Base-by-base conservation (phyloP, 2,329 filamentous ascomycete species). In the Chaetomium sp. region DNA sequence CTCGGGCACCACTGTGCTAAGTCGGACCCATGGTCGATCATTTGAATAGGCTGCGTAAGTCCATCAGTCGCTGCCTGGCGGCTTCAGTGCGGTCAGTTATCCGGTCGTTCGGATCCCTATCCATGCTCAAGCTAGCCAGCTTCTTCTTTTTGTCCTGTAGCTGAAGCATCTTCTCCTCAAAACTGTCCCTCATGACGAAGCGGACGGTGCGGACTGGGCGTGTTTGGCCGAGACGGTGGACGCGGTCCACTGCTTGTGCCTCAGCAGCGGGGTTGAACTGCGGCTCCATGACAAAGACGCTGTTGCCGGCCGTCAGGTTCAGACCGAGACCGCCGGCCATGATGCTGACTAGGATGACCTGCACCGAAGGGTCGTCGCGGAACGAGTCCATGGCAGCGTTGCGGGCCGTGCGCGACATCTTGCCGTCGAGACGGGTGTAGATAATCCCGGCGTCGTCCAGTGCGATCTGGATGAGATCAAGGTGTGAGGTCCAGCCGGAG, bases 231-330 rank as follows among this genome's bases (percentile, higher is more conserved):
- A 96, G 76, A 14, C 91, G 85, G 69, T 96, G 91, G 5, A 99
- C 89, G 35, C 94, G 89, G 69, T 97, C 94, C 6, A 97, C 81
- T 1, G 94, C 94, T 72, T 99, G 94, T 5, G 91, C 89, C 70
- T 99, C 92, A 0, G 91, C 90, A 0, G 91, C 91, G 0, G 94
- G 94, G 66, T 99, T 99, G 75, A 92, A 99, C 68, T 96, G 91
- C 5, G 94, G 94, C 69, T 99, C 94, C 92, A 99, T 97, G 65
- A 97, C 88, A 69, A 94, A 97, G 11, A 95, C 92, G 54, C 82
- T 87, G 68, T 85, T 94, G 36, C 87, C 92, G 0, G 88, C 79
- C 0, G 91, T 96, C 53, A 97, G 76, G 67, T 97, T 97, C 41
- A 97, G 83, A 11, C 92, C 92, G 12, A 96, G 81, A 14, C 94